A percentile compares a stretch with the other conserved stretches of the same genome.
Conservation (phyloP, 2,329 filamentous ascomycete genomes). For the Madurella fahalii region DNA sequence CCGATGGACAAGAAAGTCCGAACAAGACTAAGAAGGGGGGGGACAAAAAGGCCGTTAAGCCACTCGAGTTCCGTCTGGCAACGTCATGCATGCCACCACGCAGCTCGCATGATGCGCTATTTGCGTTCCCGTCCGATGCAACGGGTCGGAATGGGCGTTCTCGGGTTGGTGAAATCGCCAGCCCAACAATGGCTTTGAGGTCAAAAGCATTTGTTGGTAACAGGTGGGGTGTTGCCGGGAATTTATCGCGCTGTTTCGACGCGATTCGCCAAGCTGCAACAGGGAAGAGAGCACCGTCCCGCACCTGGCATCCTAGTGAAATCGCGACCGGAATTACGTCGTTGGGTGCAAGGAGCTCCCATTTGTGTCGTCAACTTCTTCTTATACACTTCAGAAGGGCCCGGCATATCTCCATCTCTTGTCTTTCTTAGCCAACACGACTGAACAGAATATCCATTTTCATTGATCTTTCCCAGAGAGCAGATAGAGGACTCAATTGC, state of each 20-base stretch:
- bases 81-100: slow-evolving; percentile 4
- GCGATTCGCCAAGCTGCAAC: background rate
- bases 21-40: background rate
- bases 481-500: no score
- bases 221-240: slow-evolving; percentile 5
- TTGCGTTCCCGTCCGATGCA: background rate
- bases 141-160: no score
- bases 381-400: no score
- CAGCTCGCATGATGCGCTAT: slow-evolving; percentile 8
- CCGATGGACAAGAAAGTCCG: background rate
- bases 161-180: no score
- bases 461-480: no score
- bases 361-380: background rate
- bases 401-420: no score
- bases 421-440: no score
- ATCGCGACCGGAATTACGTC: slow-evolving; percentile 8
- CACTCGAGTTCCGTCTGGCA: no score
- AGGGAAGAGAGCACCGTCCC: slow-evolving; percentile 2
- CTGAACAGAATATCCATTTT: no score
- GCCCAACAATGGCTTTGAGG: no score
- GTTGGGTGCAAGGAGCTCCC: background rate
- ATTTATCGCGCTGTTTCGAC: slow-evolving; percentile 10
- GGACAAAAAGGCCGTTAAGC: background rate
- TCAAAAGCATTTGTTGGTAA: background rate
- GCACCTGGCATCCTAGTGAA: slow-evolving; percentile 1